phyloP scores from a whole-genome alignment of 805 yeast genomes.

The Candida morakotiae region DNA sequence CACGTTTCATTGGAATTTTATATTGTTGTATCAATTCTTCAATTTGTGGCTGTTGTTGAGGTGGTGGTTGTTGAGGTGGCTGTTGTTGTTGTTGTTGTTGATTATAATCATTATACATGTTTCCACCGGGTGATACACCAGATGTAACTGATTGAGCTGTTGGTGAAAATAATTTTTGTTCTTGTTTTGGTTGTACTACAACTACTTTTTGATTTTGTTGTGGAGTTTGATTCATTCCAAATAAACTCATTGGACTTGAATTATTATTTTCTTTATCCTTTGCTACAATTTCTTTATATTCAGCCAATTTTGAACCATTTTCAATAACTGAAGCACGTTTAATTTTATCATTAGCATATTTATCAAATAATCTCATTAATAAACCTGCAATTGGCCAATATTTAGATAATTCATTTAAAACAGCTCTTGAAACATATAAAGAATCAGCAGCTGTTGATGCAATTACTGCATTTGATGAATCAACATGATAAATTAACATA shows the following conservation, averaged over 20 bases:
- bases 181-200: slow-evolving; percentile 4
- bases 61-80: slow-evolving; percentile 8
- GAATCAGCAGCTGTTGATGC: slow-evolving; percentile 42
- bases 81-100: slow-evolving; percentile 8
- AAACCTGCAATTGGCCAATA: slow-evolving; percentile 39
- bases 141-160: slow-evolving; percentile 17
- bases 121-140: slow-evolving; percentile 26
- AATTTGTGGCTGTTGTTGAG: slow-evolving; percentile 16
- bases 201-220: not conserved
- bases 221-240: slow-evolving; percentile 2
- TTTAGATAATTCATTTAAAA: slow-evolving; percentile 32
- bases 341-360: slow-evolving; percentile 38
- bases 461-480: slow-evolving; percentile 36
- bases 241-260: slow-evolving; percentile 2
- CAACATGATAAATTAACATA: slow-evolving; percentile 69
- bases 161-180: slow-evolving; percentile 6
- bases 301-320: slow-evolving; percentile 34
- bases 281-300: slow-evolving; percentile 29
- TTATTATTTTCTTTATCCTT: not conserved
- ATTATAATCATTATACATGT: slow-evolving; percentile 11
- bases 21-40: slow-evolving; percentile 32
- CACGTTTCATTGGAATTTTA: slow-evolving; percentile 14
- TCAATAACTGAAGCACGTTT: slow-evolving; percentile 39
- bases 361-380: slow-evolving; percentile 34
- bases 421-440: slow-evolving; percentile 32